phyloP scores from a whole-genome alignment of 805 yeast genomes.

The Lachancea dasiensis region DNA sequence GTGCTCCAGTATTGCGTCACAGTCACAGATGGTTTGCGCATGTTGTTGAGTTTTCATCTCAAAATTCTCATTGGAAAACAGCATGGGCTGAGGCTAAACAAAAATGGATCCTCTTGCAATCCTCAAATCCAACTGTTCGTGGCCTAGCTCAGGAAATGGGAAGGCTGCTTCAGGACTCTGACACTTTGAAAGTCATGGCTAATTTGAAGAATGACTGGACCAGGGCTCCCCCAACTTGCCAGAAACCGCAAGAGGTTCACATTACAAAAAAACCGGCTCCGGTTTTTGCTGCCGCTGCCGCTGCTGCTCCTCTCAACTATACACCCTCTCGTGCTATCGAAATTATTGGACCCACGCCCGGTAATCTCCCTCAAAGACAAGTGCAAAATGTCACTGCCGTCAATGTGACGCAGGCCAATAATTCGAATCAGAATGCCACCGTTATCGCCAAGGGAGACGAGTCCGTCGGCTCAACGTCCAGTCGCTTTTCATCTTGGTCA shows the following conservation, averaged over 20 bases:
- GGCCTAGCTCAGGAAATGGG: background rate
- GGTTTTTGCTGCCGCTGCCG: background rate
- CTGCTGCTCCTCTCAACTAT: background rate
- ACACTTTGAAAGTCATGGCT: background rate
- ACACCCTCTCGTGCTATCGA: slow-evolving; percentile 3
- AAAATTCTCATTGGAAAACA: slow-evolving; percentile 4
- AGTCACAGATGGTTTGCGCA: background rate
- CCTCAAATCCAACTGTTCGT: slow-evolving; percentile 1
- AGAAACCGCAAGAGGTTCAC: background rate
- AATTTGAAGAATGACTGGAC: slow-evolving; percentile 3
- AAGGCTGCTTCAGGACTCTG: background rate
- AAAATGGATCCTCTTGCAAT: background rate
- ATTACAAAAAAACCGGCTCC: background rate
- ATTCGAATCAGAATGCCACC: background rate
- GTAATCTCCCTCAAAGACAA: background rate
- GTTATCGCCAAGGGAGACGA: slow-evolving; percentile 4
- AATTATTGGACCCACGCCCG: slow-evolving; percentile 4
- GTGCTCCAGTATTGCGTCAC: slow-evolving; percentile 4
- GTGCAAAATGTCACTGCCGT: background rate
- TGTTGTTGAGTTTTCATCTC: background rate
- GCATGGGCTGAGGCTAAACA: background rate
- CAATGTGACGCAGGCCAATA: background rate
- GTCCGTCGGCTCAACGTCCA: slow-evolving; percentile 2
- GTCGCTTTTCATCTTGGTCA: slow-evolving; percentile 6
- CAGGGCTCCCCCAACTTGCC: background rate